A percentile compares a stretch with the other conserved stretches of the same genome.
Evolutionary conservation across 2,329 filamentous ascomycete genomes (phyloP).

Genomic region (Mollisiaceae sp.): DNA sequence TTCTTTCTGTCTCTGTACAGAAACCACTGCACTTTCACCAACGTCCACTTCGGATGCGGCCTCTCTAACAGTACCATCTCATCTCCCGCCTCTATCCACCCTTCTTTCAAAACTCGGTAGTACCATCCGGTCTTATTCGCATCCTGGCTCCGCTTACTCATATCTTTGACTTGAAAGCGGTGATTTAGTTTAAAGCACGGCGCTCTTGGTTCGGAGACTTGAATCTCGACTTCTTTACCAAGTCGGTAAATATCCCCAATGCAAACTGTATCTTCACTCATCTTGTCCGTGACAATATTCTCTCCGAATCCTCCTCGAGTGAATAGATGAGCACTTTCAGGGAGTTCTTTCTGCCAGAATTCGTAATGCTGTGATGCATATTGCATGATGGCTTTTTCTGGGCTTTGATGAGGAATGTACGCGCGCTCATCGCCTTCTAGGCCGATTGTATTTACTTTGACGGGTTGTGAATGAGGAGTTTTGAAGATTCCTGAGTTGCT

Average conservation of each 20-base stretch:
- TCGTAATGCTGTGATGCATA: constrained; percentile 65
- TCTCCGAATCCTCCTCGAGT: constrained; percentile 65
- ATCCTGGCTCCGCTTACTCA: constrained; percentile 60
- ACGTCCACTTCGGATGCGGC: constrained; percentile 62
- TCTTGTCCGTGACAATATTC: constrained; percentile 60
- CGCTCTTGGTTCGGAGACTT: constrained; percentile 64
- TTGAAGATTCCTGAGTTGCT: constrained; percentile 21
- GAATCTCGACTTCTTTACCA: constrained; percentile 47
- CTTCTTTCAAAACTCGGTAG: constrained; percentile 62
- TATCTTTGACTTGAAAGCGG: constrained; percentile 65
- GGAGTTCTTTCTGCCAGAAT: constrained; percentile 58
- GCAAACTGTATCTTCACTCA: constrained; percentile 67
- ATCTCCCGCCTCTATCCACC: constrained; percentile 59
- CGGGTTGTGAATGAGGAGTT: constrained; percentile 5
- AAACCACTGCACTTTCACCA: constrained; percentile 65
- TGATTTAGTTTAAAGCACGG: constrained; percentile 73
- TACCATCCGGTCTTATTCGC: constrained; percentile 66
- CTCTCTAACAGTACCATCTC: constrained; percentile 59
- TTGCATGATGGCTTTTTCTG: constrained; percentile 49
- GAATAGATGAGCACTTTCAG: constrained; percentile 56
- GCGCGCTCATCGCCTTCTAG: constrained; percentile 22
- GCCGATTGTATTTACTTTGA: constrained; percentile 14
- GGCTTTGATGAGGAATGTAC: constrained; percentile 53
- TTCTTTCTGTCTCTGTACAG: constrained; percentile 56
- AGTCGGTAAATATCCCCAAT: constrained; percentile 65